Base-by-base conservation (phyloP, 805 yeast species). In the Candida xiaguanensis region DNA sequence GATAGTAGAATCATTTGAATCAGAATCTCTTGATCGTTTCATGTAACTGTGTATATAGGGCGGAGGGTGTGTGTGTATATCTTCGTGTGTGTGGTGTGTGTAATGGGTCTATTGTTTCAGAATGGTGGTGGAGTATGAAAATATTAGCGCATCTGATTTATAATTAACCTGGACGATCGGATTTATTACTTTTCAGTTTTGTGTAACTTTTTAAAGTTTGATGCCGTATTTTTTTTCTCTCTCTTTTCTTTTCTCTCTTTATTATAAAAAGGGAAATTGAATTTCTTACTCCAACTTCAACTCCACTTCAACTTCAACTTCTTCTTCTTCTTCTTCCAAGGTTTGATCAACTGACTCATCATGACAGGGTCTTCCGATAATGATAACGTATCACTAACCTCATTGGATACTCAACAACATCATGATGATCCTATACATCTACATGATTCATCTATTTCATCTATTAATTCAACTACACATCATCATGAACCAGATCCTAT, bases 401-500 rank as follows among this genome's bases (percentile, higher is more conserved):
- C 35, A 14, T 9, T 32, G 12, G 31, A 28, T 11, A 16, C 35
- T 6, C 30, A 19, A 25, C 29, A 37, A 19, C 34, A 31, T 9
- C 35, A 37, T 12, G 30, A 18, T 5, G 29, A 30, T 6, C 25
- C 34, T 4, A n/a, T 29, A 5, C 8, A 24, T 14, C n/a, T 31
- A 4, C 34, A 36, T 24, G 14, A 37, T 13, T 9, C 32, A 9
- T 12, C 31, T 2, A n/a, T 17, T 19, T 11, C 16, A 15, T 9
- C 25, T 24, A 15, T 4, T 18, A 23, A 29, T 9, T 5, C 13
- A 8, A 16, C 11, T 33, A 14, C 13, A 5, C 20, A 31, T n/a
- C 40, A 30, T 18, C 36, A 22, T n/a, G 9, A 32, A n/a, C 37
- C 38, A 5, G 26, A 40, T 16, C 36, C 40, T 5, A 20, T 20